phyloP scores from a whole-genome alignment of 2,329 filamentous ascomycete species.

The Curvularia lunata region DNA sequence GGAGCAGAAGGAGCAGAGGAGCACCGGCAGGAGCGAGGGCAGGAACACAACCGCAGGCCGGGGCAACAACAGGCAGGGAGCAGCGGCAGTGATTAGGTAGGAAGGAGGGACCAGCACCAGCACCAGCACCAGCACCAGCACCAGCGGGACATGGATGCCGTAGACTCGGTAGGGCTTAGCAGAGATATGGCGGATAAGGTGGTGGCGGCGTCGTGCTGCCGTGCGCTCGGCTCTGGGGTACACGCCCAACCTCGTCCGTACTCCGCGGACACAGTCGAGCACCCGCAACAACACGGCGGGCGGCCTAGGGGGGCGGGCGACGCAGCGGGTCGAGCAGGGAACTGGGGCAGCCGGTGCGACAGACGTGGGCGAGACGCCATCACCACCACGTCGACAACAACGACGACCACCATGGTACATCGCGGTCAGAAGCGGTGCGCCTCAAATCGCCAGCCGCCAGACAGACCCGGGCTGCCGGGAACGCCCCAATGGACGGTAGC shows the following conservation, averaged over 20 bases:
- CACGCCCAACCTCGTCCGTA: neutral
- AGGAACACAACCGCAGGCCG: neutral
- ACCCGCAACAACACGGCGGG: neutral
- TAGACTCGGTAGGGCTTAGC: conserved; percentile 36
- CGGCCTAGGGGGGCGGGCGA: conserved; percentile 1
- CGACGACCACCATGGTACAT: conserved; percentile 23
- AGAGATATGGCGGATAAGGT: conserved; percentile 34
- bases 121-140: conserved; percentile 15
- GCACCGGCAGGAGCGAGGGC: no score
- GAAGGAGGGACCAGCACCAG: conserved; percentile 9
- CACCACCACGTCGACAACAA: no score
- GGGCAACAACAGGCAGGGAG: conserved; percentile 8
- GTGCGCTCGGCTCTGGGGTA: conserved; percentile 28
- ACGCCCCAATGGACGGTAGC: conserved; percentile 33
- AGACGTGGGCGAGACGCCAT: conserved; percentile 3
- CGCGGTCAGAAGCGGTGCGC: conserved; percentile 20
- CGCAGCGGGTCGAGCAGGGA: no score
- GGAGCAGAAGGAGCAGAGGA: no score
- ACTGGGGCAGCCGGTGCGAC: no score
- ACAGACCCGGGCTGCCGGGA: conserved; percentile 28
- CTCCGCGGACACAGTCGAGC: conserved; percentile 5
- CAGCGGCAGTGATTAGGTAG: conserved; percentile 4
- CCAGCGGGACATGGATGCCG: conserved; percentile 21
- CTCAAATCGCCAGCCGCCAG: conserved; percentile 27
- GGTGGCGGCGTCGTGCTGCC: conserved; percentile 34